Evolutionary conservation across 352 stramenopile species (phyloP).

Genomic region (Vaucheria bursata): DNA sequence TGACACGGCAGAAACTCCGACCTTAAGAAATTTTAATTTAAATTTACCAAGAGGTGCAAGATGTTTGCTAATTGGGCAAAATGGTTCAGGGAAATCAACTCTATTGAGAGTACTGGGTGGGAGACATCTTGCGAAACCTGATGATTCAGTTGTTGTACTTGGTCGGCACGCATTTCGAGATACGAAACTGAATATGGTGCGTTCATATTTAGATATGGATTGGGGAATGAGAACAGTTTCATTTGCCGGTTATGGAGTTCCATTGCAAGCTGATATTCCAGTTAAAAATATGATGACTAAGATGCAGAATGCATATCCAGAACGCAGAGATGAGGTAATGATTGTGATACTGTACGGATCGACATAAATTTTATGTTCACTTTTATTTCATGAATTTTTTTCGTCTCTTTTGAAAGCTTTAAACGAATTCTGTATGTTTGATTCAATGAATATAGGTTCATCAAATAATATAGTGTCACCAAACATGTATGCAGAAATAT

Average conservation of each 20-base stretch:
- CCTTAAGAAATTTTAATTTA: constrained; percentile 31
- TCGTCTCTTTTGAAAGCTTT: too few species aligned
- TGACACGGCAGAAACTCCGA: constrained; percentile 23
- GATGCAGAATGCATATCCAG: constrained; percentile 80
- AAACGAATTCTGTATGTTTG: too few species aligned
- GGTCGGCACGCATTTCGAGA: constrained; percentile 83
- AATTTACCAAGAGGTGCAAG: constrained; percentile 31
- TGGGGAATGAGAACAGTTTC: constrained; percentile 89
- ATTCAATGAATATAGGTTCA: too few species aligned
- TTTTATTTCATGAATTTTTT: too few species aligned
- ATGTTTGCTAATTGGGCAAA: constrained; percentile 47
- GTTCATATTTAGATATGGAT: constrained; percentile 86
- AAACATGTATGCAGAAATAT: too few species aligned
- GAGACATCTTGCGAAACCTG: constrained; percentile 80
- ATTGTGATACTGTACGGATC: too few species aligned
- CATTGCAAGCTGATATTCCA: constrained; percentile 79
- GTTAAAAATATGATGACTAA: constrained; percentile 93
- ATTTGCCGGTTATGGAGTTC: constrained; percentile 78
- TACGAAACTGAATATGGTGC: constrained; percentile 80
- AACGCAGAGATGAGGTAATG: constrained; percentile 72
- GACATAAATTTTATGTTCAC: too few species aligned
- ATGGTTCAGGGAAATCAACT: constrained; percentile 73
- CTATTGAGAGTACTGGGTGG: constrained; percentile 83
- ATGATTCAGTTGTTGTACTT: constrained; percentile 58
- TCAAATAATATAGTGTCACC: too few species aligned